A percentile compares a stretch with the other conserved stretches of the same genome.
Conservation (phyloP, 768 basidiomycete species). For the Kockovaella imperatae region DNA sequence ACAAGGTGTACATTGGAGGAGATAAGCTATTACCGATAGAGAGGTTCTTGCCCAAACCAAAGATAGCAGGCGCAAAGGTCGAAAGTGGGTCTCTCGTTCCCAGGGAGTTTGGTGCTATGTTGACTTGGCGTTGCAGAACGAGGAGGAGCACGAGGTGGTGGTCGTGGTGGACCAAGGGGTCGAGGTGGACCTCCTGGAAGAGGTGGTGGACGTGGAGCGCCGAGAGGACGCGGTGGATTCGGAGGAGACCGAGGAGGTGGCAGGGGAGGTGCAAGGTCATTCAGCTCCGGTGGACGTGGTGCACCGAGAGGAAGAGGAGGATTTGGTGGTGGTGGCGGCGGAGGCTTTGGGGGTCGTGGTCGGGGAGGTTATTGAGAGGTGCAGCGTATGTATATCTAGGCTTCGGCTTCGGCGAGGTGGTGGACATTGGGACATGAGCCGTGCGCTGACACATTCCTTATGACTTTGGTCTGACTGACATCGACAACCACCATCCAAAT, state of each 20-base stretch:
- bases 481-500: too few species aligned
- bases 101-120: not conserved
- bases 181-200: constrained; percentile 45
- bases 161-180: constrained; percentile 45
- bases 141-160: constrained; percentile 43
- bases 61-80: constrained; percentile 58
- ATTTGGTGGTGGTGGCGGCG: constrained; percentile 21
- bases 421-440: too few species aligned
- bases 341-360: not conserved
- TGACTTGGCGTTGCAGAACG: constrained; percentile 13
- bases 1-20: constrained; percentile 95
- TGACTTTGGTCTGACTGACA: too few species aligned
- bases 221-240: constrained; percentile 23
- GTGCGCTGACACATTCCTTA: too few species aligned
- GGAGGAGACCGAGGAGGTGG: constrained; percentile 23
- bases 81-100: constrained; percentile 17
- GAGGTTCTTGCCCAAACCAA: constrained; percentile 93
- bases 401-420: too few species aligned
- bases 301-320: constrained; percentile 19
- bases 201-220: constrained; percentile 32
- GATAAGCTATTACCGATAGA: constrained; percentile 96
- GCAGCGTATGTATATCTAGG: not conserved
- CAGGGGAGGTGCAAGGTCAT: constrained; percentile 28
- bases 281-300: constrained; percentile 11
- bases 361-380: not conserved